Evolutionary conservation across 495 filamentous ascomycete species (phyloP), one percentile per base, ranked within the genome.

Genomic region (Annulohypoxylon maeteangense): DNA sequence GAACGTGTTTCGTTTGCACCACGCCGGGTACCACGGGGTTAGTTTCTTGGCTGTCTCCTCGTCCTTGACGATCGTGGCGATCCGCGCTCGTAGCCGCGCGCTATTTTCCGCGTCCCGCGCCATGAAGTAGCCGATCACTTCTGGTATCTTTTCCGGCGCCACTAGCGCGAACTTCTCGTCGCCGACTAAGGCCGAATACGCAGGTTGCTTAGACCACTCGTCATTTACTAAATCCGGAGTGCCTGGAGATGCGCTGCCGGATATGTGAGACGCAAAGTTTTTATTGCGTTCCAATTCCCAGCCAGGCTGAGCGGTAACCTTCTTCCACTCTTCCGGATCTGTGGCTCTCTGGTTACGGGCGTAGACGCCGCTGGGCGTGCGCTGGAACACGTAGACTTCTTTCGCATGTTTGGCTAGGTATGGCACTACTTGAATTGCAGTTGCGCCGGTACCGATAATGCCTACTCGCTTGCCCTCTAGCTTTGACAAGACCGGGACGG

Each of bases 371-470:
- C 87, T 81, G 20, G 87, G 85, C 18, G 87, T 89, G 11, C 86
- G 85, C 64, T 89, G 87, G 66, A 87, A 82, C 25, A 89, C 82
- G 62, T 84, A 86, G 4, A 89, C 57, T 47, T 88, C 79, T 62
- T 87, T 82, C 0, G 82, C 83, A 40, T 75, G 84, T 56, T 81
- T 79, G 14, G 84, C 86, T 0, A 87, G 74, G n/a, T 75, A 62
- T 0, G 87, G 87, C 0, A 88, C 76, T 0, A 78, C 79, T 69
- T 89, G 86, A 12, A 88, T 78, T 3, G 85, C 85, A 0, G 87
- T 87, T 1, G 86, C 86, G 7, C 87, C 86, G 1, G 87, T 88
- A 7, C 87, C 87, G 18, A 89, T 73, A 56, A 87, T 79, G 0
- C 79, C 87, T 4, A 89, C 86, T 1, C 78, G 70, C 72, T 88